These are phyloP conservation scores for Mycena vitilis DNA, from an alignment of 768 basidiomycete species.

Conservation along the genomic window DNA sequence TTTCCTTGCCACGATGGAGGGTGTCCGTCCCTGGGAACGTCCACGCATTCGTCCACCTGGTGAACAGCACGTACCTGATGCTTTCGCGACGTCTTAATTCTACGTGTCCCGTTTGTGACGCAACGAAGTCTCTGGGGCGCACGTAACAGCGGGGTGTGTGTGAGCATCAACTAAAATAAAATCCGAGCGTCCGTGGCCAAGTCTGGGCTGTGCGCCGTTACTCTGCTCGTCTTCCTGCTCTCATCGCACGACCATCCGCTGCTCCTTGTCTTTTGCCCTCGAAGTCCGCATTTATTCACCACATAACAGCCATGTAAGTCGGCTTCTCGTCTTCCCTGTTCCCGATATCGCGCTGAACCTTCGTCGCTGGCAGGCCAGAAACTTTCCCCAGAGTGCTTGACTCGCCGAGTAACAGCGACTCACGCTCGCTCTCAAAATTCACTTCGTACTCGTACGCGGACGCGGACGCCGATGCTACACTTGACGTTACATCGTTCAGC, in stretches of 20 bases:
- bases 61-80: slow-evolving; percentile 11
- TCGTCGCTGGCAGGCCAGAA: slow-evolving; percentile 20
- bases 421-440: slow-evolving; percentile 33
- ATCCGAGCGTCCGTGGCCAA: slow-evolving; percentile 33
- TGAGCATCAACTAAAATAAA: slow-evolving; percentile 35
- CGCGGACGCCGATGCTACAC: slow-evolving; percentile 26
- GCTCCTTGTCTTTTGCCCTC: slow-evolving; percentile 11
- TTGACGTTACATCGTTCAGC: slow-evolving; percentile 34
- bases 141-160: slow-evolving; percentile 33
- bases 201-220: slow-evolving; percentile 30
- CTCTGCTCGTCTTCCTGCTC: slow-evolving; percentile 31
- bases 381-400: slow-evolving; percentile 20
- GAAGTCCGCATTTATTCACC: slow-evolving; percentile 17
- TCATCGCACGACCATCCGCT: not conserved
- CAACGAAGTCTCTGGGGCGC: slow-evolving; percentile 25
- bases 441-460: slow-evolving; percentile 26
- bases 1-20: slow-evolving; percentile 19
- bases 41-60: slow-evolving; percentile 18
- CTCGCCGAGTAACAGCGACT: slow-evolving; percentile 31
- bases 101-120: slow-evolving; percentile 31
- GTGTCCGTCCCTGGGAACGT: not conserved
- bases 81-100: slow-evolving; percentile 25
- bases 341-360: slow-evolving; percentile 11
- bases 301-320: slow-evolving; percentile 22
- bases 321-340: not conserved